phyloP scores from a whole-genome alignment of 202 grass and related monocot species.

The Carex sylvatica region DNA sequence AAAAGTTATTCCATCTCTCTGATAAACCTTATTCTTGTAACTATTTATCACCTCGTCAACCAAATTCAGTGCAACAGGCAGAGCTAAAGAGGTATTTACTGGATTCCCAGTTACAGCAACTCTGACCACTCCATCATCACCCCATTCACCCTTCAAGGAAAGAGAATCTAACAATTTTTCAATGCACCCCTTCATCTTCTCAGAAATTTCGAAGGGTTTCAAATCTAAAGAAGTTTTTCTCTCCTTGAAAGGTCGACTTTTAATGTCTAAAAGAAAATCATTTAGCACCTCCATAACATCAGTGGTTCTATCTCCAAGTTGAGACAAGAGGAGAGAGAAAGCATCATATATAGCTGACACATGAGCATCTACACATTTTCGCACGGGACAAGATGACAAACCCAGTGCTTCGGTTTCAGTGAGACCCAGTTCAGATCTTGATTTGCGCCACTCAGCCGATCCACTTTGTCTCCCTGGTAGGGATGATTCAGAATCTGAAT shows the following conservation, averaged over 20 bases:
- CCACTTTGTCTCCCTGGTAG: slow-evolving; percentile 97
- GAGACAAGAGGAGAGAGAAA: slow-evolving; percentile 53
- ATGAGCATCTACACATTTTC: slow-evolving; percentile 90
- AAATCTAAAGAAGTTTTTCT: slow-evolving; percentile 48
- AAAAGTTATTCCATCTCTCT: slow-evolving; percentile 43
- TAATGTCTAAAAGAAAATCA: slow-evolving; percentile 56
- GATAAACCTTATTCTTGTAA: slow-evolving; percentile 40
- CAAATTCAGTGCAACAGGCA: slow-evolving; percentile 80
- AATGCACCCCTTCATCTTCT: slow-evolving; percentile 54
- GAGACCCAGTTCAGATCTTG: slow-evolving; percentile 64
- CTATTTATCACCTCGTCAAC: slow-evolving; percentile 67
- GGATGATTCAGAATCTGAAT: slow-evolving; percentile 45
- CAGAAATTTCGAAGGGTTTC: slow-evolving; percentile 43
- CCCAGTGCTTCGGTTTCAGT: slow-evolving; percentile 40
- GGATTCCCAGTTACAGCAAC: slow-evolving; percentile 55
- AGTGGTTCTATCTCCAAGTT: slow-evolving; percentile 47
- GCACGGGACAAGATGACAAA: slow-evolving; percentile 67
- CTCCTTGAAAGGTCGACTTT: slow-evolving; percentile 48
- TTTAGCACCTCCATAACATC: slow-evolving; percentile 47
- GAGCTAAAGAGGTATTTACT: slow-evolving; percentile 63
- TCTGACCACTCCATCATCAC: slow-evolving; percentile 42
- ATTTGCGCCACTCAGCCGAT: slow-evolving; percentile 80
- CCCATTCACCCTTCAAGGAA: slow-evolving; percentile 59
- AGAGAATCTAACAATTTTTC: slow-evolving; percentile 62
- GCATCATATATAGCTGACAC: slow-evolving; percentile 71